Percentiles rank a stretch among this genome's conserved stretches.
Conservation (phyloP, 2,329 filamentous ascomycete species). For the Epichloe uncinata region DNA sequence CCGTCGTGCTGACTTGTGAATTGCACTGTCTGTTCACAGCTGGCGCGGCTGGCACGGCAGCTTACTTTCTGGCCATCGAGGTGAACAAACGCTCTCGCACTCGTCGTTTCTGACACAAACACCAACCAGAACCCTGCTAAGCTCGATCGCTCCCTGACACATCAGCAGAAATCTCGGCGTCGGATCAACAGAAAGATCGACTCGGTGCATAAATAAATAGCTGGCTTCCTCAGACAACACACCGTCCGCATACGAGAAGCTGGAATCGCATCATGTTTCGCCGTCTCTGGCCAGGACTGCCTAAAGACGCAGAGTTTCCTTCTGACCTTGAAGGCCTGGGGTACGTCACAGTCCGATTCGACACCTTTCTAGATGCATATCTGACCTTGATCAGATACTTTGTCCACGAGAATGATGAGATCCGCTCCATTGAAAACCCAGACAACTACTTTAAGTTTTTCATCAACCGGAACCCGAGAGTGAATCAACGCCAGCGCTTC, state of each 20-base stretch:
- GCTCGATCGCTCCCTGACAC: neutral
- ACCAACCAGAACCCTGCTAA: neutral
- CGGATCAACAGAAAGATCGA: neutral
- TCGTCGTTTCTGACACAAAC: neutral
- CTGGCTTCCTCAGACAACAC: neutral
- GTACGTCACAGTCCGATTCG: conserved; percentile 25
- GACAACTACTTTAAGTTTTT: conserved; percentile 63
- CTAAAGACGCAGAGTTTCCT: conserved; percentile 55
- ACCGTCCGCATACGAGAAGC: neutral
- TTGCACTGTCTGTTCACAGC: neutral
- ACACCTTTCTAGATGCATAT: neutral
- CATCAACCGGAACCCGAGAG: conserved; percentile 57
- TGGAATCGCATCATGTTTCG: conserved; percentile 51
- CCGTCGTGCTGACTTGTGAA: neutral
- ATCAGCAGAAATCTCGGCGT: neutral
- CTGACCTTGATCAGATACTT: conserved; percentile 48
- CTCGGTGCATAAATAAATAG: neutral
- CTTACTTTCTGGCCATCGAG: neutral
- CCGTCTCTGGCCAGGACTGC: conserved; percentile 52
- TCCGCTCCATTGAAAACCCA: conserved; percentile 55
- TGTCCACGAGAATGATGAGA: conserved; percentile 60
- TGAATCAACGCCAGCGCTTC: conserved; percentile 64
- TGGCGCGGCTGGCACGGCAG: neutral
- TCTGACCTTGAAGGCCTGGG: conserved; percentile 57
- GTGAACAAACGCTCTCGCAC: neutral